Percentiles rank a stretch among this genome's conserved stretches.
Conservation (phyloP, 176 grass and related monocot genomes). For the Oryza glaberrima region DNA sequence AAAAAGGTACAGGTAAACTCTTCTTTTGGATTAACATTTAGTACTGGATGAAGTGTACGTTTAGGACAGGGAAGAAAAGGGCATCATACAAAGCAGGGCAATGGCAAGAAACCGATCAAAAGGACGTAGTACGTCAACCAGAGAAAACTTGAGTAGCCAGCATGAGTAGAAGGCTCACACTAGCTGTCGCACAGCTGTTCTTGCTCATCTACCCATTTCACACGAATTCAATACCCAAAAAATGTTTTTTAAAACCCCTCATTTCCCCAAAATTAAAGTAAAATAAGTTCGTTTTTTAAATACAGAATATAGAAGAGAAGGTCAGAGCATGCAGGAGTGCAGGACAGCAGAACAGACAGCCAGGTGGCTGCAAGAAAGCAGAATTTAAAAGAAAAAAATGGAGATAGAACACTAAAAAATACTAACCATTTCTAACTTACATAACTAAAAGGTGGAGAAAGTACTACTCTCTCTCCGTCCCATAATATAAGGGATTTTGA, state of each 20-base stretch:
- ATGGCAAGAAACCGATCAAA: neutral
- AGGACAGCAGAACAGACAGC: neutral
- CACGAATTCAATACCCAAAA: neutral
- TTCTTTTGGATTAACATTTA: neutral
- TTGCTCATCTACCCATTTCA: neutral
- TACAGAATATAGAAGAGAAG: neutral
- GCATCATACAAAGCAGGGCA: neutral
- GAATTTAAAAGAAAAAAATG: neutral
- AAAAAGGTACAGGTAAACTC: neutral
- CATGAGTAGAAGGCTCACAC: neutral
- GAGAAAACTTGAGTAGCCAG: neutral
- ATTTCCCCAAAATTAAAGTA: neutral
- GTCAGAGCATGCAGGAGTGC: neutral
- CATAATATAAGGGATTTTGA: too few relatives aligned
- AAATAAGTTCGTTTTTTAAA: neutral
- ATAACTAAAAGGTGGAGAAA: too few relatives aligned
- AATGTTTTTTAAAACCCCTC: neutral
- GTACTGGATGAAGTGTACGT: neutral
- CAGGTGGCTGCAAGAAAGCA: neutral
- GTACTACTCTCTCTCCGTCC: too few relatives aligned
- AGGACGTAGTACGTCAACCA: conserved; percentile 1
- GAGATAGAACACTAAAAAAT: neutral
- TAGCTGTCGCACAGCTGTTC: neutral
- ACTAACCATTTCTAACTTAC: too few relatives aligned
- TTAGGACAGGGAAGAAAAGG: neutral